These are phyloP conservation scores for Rhizomucor miehei DNA, from an alignment of 371 early-diverging fungal genomes.

Conservation along the genomic window DNA sequence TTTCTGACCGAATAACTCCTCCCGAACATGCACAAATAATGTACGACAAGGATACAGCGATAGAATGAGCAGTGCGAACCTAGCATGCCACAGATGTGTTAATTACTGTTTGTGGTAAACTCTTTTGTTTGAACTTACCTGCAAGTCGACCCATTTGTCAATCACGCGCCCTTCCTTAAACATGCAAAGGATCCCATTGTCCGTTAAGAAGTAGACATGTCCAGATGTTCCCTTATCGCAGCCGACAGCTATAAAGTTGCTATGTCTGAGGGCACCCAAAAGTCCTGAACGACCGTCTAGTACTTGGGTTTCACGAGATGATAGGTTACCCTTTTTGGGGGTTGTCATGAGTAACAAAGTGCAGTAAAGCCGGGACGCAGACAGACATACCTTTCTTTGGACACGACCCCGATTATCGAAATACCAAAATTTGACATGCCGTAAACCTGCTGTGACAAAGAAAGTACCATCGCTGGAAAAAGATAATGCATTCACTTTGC, in stretches of 20 bases:
- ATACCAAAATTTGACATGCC: slow-evolving; percentile 85
- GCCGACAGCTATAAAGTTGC: slow-evolving; percentile 71
- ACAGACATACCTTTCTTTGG: slow-evolving; percentile 34
- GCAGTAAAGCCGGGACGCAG: background rate
- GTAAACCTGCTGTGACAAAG: slow-evolving; percentile 78
- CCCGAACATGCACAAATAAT: slow-evolving; percentile 75
- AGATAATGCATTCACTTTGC: slow-evolving; percentile 61
- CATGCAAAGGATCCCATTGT: slow-evolving; percentile 64
- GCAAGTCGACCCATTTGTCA: slow-evolving; percentile 81
- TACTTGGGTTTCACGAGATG: slow-evolving; percentile 50
- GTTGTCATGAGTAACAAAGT: background rate
- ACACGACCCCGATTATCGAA: slow-evolving; percentile 50
- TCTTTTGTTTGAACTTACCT: slow-evolving; percentile 36
- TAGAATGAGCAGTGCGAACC: slow-evolving; percentile 64
- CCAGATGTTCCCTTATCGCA: slow-evolving; percentile 44
- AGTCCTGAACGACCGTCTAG: slow-evolving; percentile 76
- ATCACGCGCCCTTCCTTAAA: slow-evolving; percentile 66
- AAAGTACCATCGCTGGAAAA: slow-evolving; percentile 67
- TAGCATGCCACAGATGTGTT: slow-evolving; percentile 9
- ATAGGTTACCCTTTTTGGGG: slow-evolving; percentile 21
- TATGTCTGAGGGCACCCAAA: slow-evolving; percentile 64
- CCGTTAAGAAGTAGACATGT: slow-evolving; percentile 66
- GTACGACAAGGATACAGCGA: slow-evolving; percentile 57
- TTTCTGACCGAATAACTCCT: slow-evolving; percentile 61
- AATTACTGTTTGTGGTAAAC: background rate